These are phyloP conservation scores for Tagetes patula DNA, from an alignment of 129 eudicot genomes.

Conservation along the genomic window DNA sequence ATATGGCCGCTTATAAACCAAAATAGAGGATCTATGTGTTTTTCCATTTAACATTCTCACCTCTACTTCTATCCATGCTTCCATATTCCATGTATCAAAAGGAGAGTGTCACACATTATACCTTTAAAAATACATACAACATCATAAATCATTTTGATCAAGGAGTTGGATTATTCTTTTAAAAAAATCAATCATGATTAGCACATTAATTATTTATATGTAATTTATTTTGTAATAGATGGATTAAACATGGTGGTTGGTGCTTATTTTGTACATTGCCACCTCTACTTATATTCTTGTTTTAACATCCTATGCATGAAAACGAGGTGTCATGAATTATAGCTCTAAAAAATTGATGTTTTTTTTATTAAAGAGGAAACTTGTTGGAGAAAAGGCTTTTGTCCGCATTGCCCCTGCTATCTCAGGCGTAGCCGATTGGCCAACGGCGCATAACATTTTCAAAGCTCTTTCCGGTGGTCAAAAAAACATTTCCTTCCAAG, in stretches of 20 bases:
- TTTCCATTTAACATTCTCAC: not conserved
- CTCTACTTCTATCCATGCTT: no score
- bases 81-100: no score
- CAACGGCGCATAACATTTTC: conserved; percentile 82
- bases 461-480: conserved; percentile 88
- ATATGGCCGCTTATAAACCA: not conserved
- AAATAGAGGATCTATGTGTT: conserved; percentile 7
- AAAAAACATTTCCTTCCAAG: conserved; percentile 61
- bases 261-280: not conserved
- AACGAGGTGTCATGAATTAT: not conserved
- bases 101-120: no score
- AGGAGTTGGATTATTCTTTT: not conserved
- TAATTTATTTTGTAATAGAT: not conserved
- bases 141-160: not conserved
- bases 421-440: conserved; percentile 89
- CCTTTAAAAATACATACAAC: not conserved
- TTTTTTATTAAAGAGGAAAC: conserved; percentile 49
- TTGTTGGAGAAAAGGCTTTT: conserved; percentile 85
- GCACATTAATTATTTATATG: not conserved
- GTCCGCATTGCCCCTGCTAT: conserved; percentile 95
- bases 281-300: not conserved
- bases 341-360: not conserved
- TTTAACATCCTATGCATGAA: conserved; percentile 6
- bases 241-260: not conserved
- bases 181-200: not conserved